These are phyloP conservation scores for Paxillus rubicundulus DNA, from an alignment of 768 basidiomycete genomes.

Conservation along the genomic window DNA sequence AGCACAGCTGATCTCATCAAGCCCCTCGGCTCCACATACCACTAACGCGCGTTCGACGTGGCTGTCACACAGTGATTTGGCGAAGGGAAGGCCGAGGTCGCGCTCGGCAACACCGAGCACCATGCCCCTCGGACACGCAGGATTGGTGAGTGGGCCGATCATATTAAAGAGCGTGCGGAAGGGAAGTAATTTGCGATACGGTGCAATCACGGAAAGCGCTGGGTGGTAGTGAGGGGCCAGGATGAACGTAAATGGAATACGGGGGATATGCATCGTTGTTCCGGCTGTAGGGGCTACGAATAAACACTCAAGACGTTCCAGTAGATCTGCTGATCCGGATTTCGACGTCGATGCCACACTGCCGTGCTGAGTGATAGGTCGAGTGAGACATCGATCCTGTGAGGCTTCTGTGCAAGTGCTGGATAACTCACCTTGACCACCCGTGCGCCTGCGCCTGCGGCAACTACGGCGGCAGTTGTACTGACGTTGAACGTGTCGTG, in stretches of 20 bases:
- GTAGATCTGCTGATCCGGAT: slow-evolving; percentile 91
- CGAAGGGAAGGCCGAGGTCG: slow-evolving; percentile 80
- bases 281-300: slow-evolving; percentile 61
- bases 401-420: not conserved
- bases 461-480: slow-evolving; percentile 90
- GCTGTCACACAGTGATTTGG: slow-evolving; percentile 64
- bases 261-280: slow-evolving; percentile 46
- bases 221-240: slow-evolving; percentile 95
- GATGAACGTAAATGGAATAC: slow-evolving; percentile 86
- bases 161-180: slow-evolving; percentile 98
- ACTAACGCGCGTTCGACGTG: slow-evolving; percentile 85
- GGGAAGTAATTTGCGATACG: slow-evolving; percentile 80
- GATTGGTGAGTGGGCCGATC: slow-evolving; percentile 92
- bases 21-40: slow-evolving; percentile 86
- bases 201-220: slow-evolving; percentile 73
- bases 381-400: not conserved
- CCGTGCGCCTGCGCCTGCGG: slow-evolving; percentile 89
- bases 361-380: slow-evolving; percentile 65
- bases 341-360: slow-evolving; percentile 88
- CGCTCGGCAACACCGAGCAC: slow-evolving; percentile 85
- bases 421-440: slow-evolving; percentile 75
- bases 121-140: slow-evolving; percentile 82
- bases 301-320: slow-evolving; percentile 77
- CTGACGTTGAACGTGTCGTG: slow-evolving; percentile 97
- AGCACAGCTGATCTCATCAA: slow-evolving; percentile 96